phyloP scores from a whole-genome alignment of 768 basidiomycete genomes.

The Xerocomellus intermedius region DNA sequence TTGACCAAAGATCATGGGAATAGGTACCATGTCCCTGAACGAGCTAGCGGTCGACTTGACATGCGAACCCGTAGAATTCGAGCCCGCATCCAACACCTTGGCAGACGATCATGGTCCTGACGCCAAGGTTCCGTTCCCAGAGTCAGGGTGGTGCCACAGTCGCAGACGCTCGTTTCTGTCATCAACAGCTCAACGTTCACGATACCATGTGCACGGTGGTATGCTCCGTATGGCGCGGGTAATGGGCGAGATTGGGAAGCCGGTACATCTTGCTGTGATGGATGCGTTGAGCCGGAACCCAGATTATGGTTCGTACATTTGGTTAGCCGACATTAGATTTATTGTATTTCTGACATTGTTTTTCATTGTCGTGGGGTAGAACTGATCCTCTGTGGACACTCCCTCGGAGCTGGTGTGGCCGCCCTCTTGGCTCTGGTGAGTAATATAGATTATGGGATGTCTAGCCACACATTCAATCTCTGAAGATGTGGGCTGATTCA shows the following conservation, averaged over 20 bases:
- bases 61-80: constrained; percentile 70
- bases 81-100: constrained; percentile 45
- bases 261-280: constrained; percentile 72
- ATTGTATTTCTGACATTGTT: background rate
- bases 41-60: constrained; percentile 85
- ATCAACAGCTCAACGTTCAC: constrained; percentile 20
- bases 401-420: constrained; percentile 81
- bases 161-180: constrained; percentile 27
- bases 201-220: constrained; percentile 74
- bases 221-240: constrained; percentile 76
- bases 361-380: constrained; percentile 37
- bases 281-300: constrained; percentile 68
- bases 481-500: constrained; percentile 84
- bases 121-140: constrained; percentile 40
- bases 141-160: constrained; percentile 21
- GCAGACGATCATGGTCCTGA: constrained; percentile 24
- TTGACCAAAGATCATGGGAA: constrained; percentile 5
- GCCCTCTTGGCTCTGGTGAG: constrained; percentile 69
- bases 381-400: constrained; percentile 78
- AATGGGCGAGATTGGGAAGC: constrained; percentile 76
- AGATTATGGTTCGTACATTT: constrained; percentile 58
- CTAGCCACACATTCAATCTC: background rate
- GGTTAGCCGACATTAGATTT: background rate
- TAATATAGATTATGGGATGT: background rate
- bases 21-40: constrained; percentile 83